Conservation (phyloP, 1,284 basidiomycete species). For the Fistulinella cinereoalba region DNA sequence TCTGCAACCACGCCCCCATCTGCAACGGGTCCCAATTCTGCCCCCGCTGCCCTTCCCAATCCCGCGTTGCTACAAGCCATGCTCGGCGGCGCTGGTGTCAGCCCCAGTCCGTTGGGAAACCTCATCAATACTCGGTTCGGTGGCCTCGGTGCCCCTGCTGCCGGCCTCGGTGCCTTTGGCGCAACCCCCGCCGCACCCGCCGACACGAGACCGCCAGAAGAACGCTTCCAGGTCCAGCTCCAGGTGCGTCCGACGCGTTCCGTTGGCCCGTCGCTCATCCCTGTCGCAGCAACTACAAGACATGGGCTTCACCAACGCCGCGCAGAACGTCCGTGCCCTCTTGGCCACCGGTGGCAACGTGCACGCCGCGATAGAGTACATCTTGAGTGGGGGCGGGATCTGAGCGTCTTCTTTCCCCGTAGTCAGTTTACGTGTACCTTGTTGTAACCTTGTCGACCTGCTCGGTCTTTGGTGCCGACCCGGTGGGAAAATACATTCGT, state of each 20-base stretch:
- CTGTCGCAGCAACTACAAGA: conserved; percentile 75
- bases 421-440: too few species aligned
- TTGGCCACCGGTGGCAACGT: conserved; percentile 88
- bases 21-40: conserved; percentile 20
- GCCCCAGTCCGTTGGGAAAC: too few species aligned
- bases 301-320: conserved; percentile 82
- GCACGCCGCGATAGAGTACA: conserved; percentile 87
- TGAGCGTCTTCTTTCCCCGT: too few species aligned
- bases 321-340: conserved; percentile 86
- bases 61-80: conserved; percentile 47
- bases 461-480: too few species aligned
- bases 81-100: conserved; percentile 25
- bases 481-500: too few species aligned
- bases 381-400: conserved; percentile 74
- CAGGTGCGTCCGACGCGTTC: conserved; percentile 45
- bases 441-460: too few species aligned
- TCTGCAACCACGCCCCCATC: conserved; percentile 11
- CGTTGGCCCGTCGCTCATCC: background rate
- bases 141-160: conserved; percentile 29
- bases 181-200: conserved; percentile 45
- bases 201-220: conserved; percentile 78
- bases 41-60: conserved; percentile 23
- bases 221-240: conserved; percentile 84
- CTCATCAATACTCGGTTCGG: conserved; percentile 23
- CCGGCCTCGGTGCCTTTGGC: conserved; percentile 21